Percentiles rank a stretch among this genome's conserved stretches.
These are phyloP conservation scores for Fusarium hostae DNA, from an alignment of 2,329 filamentous ascomycete genomes.

Conservation along the genomic window DNA sequence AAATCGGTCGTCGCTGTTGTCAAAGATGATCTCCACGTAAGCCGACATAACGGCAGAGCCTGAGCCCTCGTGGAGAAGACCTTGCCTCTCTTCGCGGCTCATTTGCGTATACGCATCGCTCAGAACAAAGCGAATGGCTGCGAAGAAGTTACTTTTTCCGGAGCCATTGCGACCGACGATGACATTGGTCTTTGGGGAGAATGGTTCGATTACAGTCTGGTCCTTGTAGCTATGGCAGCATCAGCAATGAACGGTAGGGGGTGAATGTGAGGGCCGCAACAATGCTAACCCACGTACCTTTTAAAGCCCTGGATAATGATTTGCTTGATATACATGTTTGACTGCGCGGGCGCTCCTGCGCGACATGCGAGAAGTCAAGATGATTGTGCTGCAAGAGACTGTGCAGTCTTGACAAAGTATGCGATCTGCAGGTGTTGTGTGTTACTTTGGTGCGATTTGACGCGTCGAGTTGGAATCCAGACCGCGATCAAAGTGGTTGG, in stretches of 20 bases:
- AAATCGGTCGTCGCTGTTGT: slow-evolving; percentile 96
- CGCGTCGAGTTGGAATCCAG: slow-evolving; percentile 38
- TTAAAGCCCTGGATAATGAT: slow-evolving; percentile 99
- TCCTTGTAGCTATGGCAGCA: slow-evolving; percentile 86
- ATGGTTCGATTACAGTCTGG: slow-evolving; percentile 97
- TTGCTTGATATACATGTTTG: slow-evolving; percentile 96
- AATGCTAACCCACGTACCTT: slow-evolving; percentile 68
- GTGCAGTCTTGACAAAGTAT: slow-evolving; percentile 40
- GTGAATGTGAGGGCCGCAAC: slow-evolving; percentile 1
- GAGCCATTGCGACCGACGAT: slow-evolving; percentile 99
- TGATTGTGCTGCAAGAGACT: slow-evolving; percentile 40
- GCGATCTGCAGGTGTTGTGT: slow-evolving; percentile 33
- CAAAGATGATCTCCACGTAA: slow-evolving; percentile 99
- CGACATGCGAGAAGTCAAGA: slow-evolving; percentile 48
- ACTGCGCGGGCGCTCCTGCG: slow-evolving; percentile 53
- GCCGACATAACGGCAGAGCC: slow-evolving; percentile 98
- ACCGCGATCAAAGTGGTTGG: slow-evolving; percentile 46
- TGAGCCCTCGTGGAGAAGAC: slow-evolving; percentile 96
- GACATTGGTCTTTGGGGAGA: slow-evolving; percentile 97
- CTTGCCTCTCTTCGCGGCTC: slow-evolving; percentile 94
- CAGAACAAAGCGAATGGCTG: slow-evolving; percentile 96
- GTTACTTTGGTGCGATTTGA: slow-evolving; percentile 44
- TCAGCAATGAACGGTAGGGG: slow-evolving; percentile 31
- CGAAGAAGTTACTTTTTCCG: slow-evolving; percentile 99
- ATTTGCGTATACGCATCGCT: slow-evolving; percentile 98